phyloP scores from a whole-genome alignment of 2,329 filamentous ascomycete species.

The Fusarium sp. region DNA sequence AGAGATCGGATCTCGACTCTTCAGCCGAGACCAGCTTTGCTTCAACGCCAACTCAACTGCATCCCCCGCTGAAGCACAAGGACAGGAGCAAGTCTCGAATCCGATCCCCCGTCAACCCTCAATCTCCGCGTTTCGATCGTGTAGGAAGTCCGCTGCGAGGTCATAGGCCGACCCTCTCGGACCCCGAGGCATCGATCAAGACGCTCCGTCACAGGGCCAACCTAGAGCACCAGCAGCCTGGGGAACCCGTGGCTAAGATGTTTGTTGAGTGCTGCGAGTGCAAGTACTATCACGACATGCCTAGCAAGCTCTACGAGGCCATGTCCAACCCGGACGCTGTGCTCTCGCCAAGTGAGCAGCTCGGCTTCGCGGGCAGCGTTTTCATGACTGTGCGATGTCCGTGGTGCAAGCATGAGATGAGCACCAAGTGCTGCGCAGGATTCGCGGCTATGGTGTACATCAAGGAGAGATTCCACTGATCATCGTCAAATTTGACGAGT shows the following conservation, averaged over 20 bases:
- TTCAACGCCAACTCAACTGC: constrained; percentile 51
- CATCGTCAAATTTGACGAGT: background rate
- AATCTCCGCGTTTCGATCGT: background rate
- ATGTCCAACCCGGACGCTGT: constrained; percentile 69
- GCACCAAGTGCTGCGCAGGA: constrained; percentile 73
- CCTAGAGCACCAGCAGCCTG: constrained; percentile 17
- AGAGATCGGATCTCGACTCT: constrained; percentile 25
- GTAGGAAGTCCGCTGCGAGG: constrained; percentile 23
- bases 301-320: constrained; percentile 70
- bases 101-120: constrained; percentile 14
- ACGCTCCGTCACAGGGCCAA: constrained; percentile 23
- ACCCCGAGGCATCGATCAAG: constrained; percentile 23
- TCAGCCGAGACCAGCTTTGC: constrained; percentile 35
- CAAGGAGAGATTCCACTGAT: constrained; percentile 68
- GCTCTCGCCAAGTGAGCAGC: constrained; percentile 58
- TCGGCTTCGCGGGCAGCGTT: constrained; percentile 66
- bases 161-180: constrained; percentile 29
- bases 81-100: constrained; percentile 38
- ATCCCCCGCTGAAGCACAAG: constrained; percentile 50
- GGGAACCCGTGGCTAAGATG: constrained; percentile 67
- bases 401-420: constrained; percentile 80
- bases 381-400: constrained; percentile 74
- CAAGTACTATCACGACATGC: constrained; percentile 74
- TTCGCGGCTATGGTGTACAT: constrained; percentile 75
- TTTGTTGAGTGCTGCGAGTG: constrained; percentile 74